Conservation (phyloP, 306 rosid genomes). For the Vigna trinervia region DNA sequence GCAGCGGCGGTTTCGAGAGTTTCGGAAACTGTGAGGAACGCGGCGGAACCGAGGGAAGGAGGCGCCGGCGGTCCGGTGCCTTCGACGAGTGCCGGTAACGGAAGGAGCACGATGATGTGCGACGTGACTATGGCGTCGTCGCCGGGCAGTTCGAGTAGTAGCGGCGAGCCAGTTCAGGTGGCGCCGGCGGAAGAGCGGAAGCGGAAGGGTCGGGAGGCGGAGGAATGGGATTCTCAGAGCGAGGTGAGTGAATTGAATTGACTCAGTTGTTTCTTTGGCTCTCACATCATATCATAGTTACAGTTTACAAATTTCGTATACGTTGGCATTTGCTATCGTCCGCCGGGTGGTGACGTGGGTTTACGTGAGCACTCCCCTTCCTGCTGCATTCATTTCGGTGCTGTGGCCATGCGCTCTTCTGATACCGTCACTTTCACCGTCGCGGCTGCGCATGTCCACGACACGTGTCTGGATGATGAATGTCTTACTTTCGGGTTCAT, state of each 20-base stretch:
- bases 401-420: neutral
- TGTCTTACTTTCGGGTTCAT: neutral
- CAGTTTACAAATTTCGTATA: slow-evolving; percentile 33
- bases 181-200: slow-evolving; percentile 58
- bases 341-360: slow-evolving; percentile 46
- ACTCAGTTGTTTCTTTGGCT: neutral
- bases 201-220: slow-evolving; percentile 63
- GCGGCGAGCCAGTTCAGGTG: slow-evolving; percentile 54
- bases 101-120: slow-evolving; percentile 47
- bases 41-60: slow-evolving; percentile 35
- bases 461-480: slow-evolving; percentile 23
- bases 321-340: slow-evolving; percentile 41
- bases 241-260: slow-evolving; percentile 61
- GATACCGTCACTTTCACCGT: slow-evolving; percentile 5
- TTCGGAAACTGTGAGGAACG: slow-evolving; percentile 45
- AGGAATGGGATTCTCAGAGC: slow-evolving; percentile 64
- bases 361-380: slow-evolving; percentile 37
- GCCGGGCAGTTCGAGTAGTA: slow-evolving; percentile 61
- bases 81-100: slow-evolving; percentile 39
- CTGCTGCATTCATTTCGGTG: neutral
- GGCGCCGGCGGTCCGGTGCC: slow-evolving; percentile 35
- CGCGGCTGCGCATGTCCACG: neutral
- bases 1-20: slow-evolving; percentile 35
- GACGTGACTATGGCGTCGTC: slow-evolving; percentile 65
- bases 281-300: neutral